Evolutionary conservation across 441 rosid genomes (phyloP), one percentile per base, ranked within the genome.

Genomic region (Dalechampia spathulata): DNA sequence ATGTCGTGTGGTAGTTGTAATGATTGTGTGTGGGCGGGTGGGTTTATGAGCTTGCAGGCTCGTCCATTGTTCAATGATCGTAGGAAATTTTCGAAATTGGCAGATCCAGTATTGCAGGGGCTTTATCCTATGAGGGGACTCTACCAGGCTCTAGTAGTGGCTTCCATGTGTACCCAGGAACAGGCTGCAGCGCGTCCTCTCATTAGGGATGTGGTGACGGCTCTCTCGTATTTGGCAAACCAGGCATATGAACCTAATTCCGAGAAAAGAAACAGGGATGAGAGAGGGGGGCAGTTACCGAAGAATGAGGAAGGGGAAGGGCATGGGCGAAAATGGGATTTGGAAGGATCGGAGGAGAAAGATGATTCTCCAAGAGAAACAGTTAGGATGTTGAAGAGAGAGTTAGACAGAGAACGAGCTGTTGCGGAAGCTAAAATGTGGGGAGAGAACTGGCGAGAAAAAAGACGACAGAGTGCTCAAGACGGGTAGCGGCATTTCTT

Each of bases 361-460:
- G 96, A 92, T 1, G 95, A 92, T 48, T 89, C 96, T 0, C 99
- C 92, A 0, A 75, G 72, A 70, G 98, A 86, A 75, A 83, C 83
- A 4, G 81, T 71, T 2, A 78, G 86, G 71, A 77, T 80, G 44
- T 61, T 79, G 57, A 85, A 80, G 73, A 49, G 89, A 60, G 96
- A 83, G 63, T 72, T 81, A 51, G 90, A 87, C 13, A 82, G 99
- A 57, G 92, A 93, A 66, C 75, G 89, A 22, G 96, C 96, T 14
- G 96, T 93, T 55, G 99, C 97, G 0, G 99, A 93, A 66, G 99
- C 99, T 25, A 93, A 87, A 72, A 85, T 79, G 92, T 93, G 99
- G 99, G 99, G 97, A 5, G 97, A 88, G 68, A 92, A 88, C 57
- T 85, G 72, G 85, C 75, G 99, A 60, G 97, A 86, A 63, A 85